Conservation (phyloP, 2,329 filamentous ascomycete species). For the Phyllosticta citriasiana region DNA sequence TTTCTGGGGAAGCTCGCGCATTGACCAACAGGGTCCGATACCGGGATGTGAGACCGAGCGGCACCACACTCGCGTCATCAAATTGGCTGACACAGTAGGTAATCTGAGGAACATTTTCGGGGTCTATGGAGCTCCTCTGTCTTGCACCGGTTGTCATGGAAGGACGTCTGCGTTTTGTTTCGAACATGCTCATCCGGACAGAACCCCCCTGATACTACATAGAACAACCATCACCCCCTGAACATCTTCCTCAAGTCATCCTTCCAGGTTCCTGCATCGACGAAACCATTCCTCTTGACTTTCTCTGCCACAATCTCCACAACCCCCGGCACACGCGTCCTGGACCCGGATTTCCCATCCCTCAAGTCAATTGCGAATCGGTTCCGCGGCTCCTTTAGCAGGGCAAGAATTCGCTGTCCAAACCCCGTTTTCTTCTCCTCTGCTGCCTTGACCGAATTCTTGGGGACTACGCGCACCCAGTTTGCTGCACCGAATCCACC, state of each 20-base stretch:
- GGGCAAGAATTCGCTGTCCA: not conserved
- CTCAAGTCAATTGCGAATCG: not conserved
- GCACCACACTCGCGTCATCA: not conserved
- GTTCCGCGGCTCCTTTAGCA: not conserved
- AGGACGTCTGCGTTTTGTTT: not conserved
- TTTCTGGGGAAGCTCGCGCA: slow-evolving; percentile 11
- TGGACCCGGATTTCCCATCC: not conserved
- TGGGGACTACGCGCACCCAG: not conserved
- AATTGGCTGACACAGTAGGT: not conserved
- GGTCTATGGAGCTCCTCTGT: too few relatives aligned
- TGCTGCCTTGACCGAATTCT: not conserved
- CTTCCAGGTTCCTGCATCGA: not conserved
- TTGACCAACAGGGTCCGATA: not conserved
- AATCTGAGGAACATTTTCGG: too few relatives aligned
- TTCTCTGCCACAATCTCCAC: not conserved
- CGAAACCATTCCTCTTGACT: not conserved
- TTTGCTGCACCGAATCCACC: not conserved
- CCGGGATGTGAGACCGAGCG: not conserved
- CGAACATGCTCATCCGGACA: not conserved
- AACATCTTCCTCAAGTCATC: not conserved
- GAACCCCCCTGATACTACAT: not conserved
- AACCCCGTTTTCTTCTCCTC: not conserved
- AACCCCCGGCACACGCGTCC: not conserved
- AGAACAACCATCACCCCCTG: not conserved
- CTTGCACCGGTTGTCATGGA: too few relatives aligned